These are phyloP conservation scores for Plantago elongata DNA, from an alignment of 257 asterid genomes.

Conservation along the genomic window DNA sequence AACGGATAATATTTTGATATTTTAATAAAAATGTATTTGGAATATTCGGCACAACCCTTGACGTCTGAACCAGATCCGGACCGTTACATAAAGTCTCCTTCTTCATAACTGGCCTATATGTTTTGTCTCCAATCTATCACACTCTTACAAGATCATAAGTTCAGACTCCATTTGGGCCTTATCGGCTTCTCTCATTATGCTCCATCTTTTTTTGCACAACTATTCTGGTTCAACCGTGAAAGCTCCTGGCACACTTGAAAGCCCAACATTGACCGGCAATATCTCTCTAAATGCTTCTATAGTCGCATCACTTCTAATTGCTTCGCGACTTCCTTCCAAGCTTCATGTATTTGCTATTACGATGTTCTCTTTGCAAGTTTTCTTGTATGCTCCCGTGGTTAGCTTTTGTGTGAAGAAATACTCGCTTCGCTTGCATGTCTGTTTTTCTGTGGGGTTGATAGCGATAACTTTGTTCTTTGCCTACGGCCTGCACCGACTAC, in stretches of 20 bases:
- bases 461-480: slow-evolving; percentile 40
- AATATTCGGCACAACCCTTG: too few relatives aligned
- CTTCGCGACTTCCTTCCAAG: slow-evolving; percentile 86
- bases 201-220: slow-evolving; percentile 44
- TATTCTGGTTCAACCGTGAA: slow-evolving; percentile 33
- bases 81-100: too few relatives aligned
- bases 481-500: slow-evolving; percentile 45
- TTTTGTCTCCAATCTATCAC: slow-evolving; percentile 75
- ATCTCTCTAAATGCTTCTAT: slow-evolving; percentile 65
- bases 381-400: slow-evolving; percentile 82
- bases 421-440: slow-evolving; percentile 59
- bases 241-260: slow-evolving; percentile 53
- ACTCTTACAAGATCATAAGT: slow-evolving; percentile 77
- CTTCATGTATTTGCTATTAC: slow-evolving; percentile 73
- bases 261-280: slow-evolving; percentile 38
- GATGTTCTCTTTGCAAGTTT: slow-evolving; percentile 81
- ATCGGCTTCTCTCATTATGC: slow-evolving; percentile 50
- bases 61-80: too few relatives aligned
- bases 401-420: slow-evolving; percentile 60
- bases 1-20: too few relatives aligned
- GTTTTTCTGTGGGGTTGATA: slow-evolving; percentile 55
- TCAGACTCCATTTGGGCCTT: slow-evolving; percentile 90
- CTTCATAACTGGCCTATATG: slow-evolving; percentile 63
- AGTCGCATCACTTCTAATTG: slow-evolving; percentile 80
- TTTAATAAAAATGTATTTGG: too few relatives aligned